Base-by-base conservation (phyloP, 2,329 filamentous ascomycete species). In the Fusarium liriodendri region DNA sequence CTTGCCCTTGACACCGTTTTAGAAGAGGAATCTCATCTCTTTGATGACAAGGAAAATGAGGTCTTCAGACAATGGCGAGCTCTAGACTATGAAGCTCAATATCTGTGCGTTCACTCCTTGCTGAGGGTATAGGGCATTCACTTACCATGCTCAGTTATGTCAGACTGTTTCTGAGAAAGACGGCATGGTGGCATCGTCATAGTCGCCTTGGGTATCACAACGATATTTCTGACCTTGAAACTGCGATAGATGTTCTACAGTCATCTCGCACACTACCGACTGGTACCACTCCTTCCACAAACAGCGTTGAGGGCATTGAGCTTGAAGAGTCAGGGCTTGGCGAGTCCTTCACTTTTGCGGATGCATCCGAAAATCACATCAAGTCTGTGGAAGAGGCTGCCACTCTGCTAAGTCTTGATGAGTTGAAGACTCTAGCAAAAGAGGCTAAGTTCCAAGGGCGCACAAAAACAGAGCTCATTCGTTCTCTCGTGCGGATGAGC, bases 121-220 rank as follows among this genome's bases (percentile, higher is more conserved):
- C 42, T 35, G 13, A 66, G 10, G 11, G 6, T 16, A 61, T 3
- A 7, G 40, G 40, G 6, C 54, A 29, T 22, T 57, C 33, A 37
- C 72, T 77, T 60, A 75, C 67, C 55, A 55, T 33, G 18, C 20
- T 33, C 70, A 96, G 94, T 80, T 97, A 98, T 83, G 95, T 98
- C 16, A 91, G 97, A 25, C 85, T 99, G 2, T 99, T 99, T 79
- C 86, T 99, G 4, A 91, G 97, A 55, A 99, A 99, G 82, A 95
- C 94, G 1, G 93, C 94, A 25, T 91, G 92, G 2, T 99, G 97
- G 97, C 95, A 98, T 85, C 92, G 97, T 11, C 89, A 95, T 72
- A 90, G 89, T 77, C 90, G 91, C 25, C 84, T 99, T 29, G 90
- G 91, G 2, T 98, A 98, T 78, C 90, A 96, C 78, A 89, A 91